Percentiles rank a stretch among this genome's conserved stretches.
phyloP scores from a whole-genome alignment of 2,329 filamentous ascomycete genomes.

The Lachnellula suecica region DNA sequence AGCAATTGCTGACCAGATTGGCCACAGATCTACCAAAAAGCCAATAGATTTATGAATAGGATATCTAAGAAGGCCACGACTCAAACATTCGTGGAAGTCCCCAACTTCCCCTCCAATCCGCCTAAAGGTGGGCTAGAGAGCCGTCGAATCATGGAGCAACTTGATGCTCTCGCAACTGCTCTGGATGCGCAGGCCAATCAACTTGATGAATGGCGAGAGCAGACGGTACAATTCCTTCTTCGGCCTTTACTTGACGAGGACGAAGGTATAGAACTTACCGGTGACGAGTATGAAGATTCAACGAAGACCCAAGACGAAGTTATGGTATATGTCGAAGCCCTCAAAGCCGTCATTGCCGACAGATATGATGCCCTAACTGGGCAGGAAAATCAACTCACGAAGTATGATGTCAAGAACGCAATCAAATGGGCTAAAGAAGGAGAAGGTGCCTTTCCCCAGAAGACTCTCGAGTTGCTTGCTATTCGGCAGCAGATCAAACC shows the following conservation, averaged over 20 bases:
- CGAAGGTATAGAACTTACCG: constrained; percentile 70
- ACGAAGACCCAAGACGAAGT: constrained; percentile 86
- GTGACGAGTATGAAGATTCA: constrained; percentile 87
- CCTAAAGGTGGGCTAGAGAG: constrained; percentile 71
- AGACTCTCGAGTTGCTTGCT: constrained; percentile 49
- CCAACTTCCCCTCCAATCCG: constrained; percentile 53
- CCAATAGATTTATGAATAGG: constrained; percentile 61
- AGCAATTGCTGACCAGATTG: neutral
- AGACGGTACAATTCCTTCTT: constrained; percentile 69
- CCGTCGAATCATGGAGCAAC: constrained; percentile 60
- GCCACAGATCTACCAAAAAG: constrained; percentile 46
- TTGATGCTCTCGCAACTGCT: constrained; percentile 62
- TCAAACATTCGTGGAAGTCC: constrained; percentile 61
- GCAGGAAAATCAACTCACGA: constrained; percentile 70
- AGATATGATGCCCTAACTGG: constrained; percentile 76
- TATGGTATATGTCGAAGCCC: constrained; percentile 78
- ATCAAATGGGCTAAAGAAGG: constrained; percentile 58
- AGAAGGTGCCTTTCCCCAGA: constrained; percentile 70
- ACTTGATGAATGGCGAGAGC: constrained; percentile 73
- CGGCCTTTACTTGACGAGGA: constrained; percentile 83
- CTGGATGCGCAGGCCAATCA: constrained; percentile 72
- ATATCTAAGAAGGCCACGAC: constrained; percentile 53
- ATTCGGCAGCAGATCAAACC: constrained; percentile 50
- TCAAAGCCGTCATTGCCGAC: constrained; percentile 76
- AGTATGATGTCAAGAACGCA: constrained; percentile 68